Percentiles rank a stretch among this genome's conserved stretches.
These are phyloP conservation scores for Pharnaceum exiguum DNA, from an alignment of 148 eudicot species.

Conservation along the genomic window DNA sequence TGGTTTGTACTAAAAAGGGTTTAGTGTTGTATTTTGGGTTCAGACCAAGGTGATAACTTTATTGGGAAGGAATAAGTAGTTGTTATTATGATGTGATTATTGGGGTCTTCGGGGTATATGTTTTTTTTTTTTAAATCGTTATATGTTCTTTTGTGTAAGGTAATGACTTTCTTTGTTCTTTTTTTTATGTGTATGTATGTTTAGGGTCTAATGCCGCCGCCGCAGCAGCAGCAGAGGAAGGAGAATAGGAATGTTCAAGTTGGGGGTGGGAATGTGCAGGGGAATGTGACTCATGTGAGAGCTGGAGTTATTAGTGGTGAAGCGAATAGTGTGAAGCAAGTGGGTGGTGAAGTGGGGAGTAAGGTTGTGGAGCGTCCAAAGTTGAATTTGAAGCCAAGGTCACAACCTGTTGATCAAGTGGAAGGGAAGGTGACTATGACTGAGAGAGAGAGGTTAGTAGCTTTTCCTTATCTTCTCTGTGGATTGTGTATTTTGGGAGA, in stretches of 20 bases:
- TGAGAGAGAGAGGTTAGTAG: slow-evolving; percentile 50
- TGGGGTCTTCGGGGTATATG: too few relatives aligned
- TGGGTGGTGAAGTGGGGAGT: slow-evolving; percentile 35
- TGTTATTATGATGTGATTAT: too few relatives aligned
- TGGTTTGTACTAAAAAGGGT: too few relatives aligned
- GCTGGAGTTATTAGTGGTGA: slow-evolving; percentile 30
- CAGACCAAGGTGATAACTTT: too few relatives aligned
- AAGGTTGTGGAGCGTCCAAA: slow-evolving; percentile 67
- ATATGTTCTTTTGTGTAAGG: too few relatives aligned
- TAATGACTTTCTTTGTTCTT: too few relatives aligned
- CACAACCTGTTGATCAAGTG: slow-evolving; percentile 47
- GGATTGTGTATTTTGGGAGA: too few relatives aligned
- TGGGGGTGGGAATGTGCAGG: slow-evolving; percentile 8
- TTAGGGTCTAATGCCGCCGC: not conserved
- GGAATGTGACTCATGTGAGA: slow-evolving; percentile 30
- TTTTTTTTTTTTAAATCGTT: too few relatives aligned
- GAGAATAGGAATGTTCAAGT: not conserved
- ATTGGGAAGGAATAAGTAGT: too few relatives aligned
- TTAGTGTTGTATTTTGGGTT: too few relatives aligned
- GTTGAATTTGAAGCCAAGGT: slow-evolving; percentile 71
- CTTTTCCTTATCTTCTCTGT: not conserved
- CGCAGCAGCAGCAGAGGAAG: not conserved
- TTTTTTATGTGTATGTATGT: not conserved
- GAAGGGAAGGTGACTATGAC: slow-evolving; percentile 31
- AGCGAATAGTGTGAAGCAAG: slow-evolving; percentile 23